A percentile compares a stretch with the other conserved stretches of the same genome.
These are phyloP conservation scores for Xylariales sp. DNA, from an alignment of 2,329 filamentous ascomycete species.

Conservation along the genomic window DNA sequence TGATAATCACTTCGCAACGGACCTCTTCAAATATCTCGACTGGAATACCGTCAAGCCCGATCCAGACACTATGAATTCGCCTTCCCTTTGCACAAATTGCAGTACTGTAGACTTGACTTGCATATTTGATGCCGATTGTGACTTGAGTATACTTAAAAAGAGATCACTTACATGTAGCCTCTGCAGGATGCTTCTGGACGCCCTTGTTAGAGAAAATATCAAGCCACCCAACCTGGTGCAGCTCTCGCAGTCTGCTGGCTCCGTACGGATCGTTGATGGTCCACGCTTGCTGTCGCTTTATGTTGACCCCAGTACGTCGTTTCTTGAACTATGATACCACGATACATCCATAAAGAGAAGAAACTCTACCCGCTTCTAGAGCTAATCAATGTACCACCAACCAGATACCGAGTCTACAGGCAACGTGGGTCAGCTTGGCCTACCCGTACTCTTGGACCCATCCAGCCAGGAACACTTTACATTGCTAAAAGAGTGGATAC, in stretches of 20 bases:
- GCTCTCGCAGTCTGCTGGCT: background rate
- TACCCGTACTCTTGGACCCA: background rate
- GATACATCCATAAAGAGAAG: too few species aligned
- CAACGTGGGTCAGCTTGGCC: background rate
- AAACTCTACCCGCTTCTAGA: too few species aligned
- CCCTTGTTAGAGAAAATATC: background rate
- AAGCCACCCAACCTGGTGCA: background rate
- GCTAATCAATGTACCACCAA: background rate
- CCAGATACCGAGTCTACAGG: background rate
- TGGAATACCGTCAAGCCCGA: background rate
- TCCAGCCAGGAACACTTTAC: background rate
- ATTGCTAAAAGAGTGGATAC: background rate
- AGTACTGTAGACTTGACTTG: background rate
- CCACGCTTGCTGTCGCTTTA: too few species aligned
- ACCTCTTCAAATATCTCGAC: background rate
- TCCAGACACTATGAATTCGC: background rate
- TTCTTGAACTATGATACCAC: too few species aligned
- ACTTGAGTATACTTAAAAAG: background rate
- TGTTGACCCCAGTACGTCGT: too few species aligned
- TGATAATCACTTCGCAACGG: background rate
- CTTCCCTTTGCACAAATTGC: background rate
- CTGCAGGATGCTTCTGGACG: background rate
- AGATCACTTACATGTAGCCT: background rate
- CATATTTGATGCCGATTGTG: background rate
- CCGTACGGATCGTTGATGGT: background rate